Conservation (phyloP, 2,329 filamentous ascomycete species). For the Fusarium camptoceras region DNA sequence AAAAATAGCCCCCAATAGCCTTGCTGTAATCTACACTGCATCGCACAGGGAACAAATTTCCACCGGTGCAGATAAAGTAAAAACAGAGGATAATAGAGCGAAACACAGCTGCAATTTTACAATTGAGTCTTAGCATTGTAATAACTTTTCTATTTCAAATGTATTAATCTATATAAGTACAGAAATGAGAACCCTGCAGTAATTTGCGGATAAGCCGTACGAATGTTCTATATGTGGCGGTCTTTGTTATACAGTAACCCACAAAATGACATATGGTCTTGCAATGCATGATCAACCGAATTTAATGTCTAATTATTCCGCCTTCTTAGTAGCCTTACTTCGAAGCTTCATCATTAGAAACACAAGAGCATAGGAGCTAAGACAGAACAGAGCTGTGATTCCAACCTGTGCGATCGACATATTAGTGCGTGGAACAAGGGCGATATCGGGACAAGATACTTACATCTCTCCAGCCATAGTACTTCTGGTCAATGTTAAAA, state of each 20-base stretch:
- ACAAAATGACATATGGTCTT: too few relatives aligned
- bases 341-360: constrained; percentile 44
- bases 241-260: too few relatives aligned
- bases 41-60: too few relatives aligned
- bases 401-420: not conserved
- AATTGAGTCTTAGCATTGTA: rapidly evolving
- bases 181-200: too few relatives aligned
- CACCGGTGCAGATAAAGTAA: too few relatives aligned
- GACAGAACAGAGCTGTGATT: constrained; percentile 37
- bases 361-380: constrained; percentile 38
- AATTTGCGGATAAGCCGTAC: too few relatives aligned
- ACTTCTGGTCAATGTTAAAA: not conserved
- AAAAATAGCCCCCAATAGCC: not conserved
- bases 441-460: not conserved
- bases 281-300: too few relatives aligned
- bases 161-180: too few relatives aligned
- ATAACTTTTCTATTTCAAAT: rapidly evolving
- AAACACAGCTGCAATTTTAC: rapidly evolving
- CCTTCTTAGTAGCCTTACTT: constrained; percentile 34
- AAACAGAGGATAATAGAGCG: rapidly evolving
- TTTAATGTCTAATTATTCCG: not conserved
- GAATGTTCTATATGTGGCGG: too few relatives aligned
- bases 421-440: rapidly evolving
- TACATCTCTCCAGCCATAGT: constrained; percentile 38
- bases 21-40: too few relatives aligned